phyloP scores from a whole-genome alignment of 1,284 basidiomycete species.

The Apiotrichum siamense region DNA sequence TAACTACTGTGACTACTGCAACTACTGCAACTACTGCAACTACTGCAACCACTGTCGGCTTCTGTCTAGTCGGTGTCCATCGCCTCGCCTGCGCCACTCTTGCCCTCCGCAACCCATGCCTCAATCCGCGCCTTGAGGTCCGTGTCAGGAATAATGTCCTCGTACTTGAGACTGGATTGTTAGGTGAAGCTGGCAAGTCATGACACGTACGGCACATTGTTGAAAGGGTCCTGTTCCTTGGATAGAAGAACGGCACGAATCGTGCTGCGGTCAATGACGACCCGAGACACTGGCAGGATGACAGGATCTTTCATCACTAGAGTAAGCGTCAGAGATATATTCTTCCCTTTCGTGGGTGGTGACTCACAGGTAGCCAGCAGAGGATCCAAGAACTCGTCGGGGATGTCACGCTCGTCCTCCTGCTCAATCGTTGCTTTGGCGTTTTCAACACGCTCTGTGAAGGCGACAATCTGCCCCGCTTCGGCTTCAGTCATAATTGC shows the following conservation, averaged over 20 bases:
- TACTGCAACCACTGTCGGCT: neutral
- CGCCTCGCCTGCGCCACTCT: conserved; percentile 17
- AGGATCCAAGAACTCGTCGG: conserved; percentile 79
- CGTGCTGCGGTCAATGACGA: conserved; percentile 79
- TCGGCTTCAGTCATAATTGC: conserved; percentile 74
- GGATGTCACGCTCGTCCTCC: conserved; percentile 86
- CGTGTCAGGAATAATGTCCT: conserved; percentile 68
- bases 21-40: neutral
- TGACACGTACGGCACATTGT: conserved; percentile 58
- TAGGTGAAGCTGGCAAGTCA: neutral
- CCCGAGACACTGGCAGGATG: conserved; percentile 73
- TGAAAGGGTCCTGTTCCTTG: conserved; percentile 86
- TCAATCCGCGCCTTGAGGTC: conserved; percentile 62
- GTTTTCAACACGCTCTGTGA: conserved; percentile 80
- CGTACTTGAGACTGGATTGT: conserved; percentile 56
- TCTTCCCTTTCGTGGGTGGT: neutral
- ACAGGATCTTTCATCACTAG: conserved; percentile 98
- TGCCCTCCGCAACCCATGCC: conserved; percentile 55
- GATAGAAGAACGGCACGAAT: conserved; percentile 94
- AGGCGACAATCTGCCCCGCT: conserved; percentile 63
- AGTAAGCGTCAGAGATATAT: neutral
- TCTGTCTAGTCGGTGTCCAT: conserved; percentile 42
- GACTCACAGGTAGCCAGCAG: conserved; percentile 30
- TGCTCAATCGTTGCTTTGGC: conserved; percentile 68
- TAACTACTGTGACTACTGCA: neutral